A percentile compares a stretch with the other conserved stretches of the same genome.
Conservation (phyloP, 2,329 filamentous ascomycete genomes). For the Penicillium sp. region DNA sequence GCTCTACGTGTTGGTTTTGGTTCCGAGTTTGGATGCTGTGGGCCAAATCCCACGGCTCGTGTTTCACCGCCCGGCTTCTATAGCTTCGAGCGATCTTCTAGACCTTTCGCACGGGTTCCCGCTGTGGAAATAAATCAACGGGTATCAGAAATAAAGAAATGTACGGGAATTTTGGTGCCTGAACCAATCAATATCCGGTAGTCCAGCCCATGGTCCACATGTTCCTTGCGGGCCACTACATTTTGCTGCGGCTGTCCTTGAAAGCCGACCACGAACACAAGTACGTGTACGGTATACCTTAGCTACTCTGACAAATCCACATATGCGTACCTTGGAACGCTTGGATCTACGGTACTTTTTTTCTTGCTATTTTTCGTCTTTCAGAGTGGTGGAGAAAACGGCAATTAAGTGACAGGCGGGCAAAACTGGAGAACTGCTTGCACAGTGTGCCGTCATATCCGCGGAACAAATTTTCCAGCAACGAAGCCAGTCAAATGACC, state of each 20-base stretch:
- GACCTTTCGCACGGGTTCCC: slow-evolving; percentile 2
- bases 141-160: background rate
- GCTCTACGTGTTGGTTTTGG: background rate
- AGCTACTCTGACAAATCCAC: background rate
- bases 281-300: background rate
- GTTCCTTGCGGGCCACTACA: slow-evolving; percentile 13
- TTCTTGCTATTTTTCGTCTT: background rate
- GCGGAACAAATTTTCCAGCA: background rate
- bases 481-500: slow-evolving; percentile 20
- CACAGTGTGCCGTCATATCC: slow-evolving; percentile 8
- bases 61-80: slow-evolving; percentile 4
- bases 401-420: background rate
- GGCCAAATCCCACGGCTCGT: slow-evolving; percentile 14
- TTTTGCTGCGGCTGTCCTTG: slow-evolving; percentile 8
- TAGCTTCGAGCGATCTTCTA: slow-evolving; percentile 13
- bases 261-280: background rate
- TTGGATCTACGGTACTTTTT: background rate
- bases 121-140: background rate
- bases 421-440: background rate
- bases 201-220: slow-evolving; percentile 1
- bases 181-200: background rate
- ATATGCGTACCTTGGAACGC: background rate
- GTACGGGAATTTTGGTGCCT: background rate
- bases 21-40: background rate
- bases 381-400: background rate